Evolutionary conservation across 2,329 filamentous ascomycete genomes (phyloP), one percentile per base, ranked within the genome.

Genomic region (Diatrype stigma): DNA sequence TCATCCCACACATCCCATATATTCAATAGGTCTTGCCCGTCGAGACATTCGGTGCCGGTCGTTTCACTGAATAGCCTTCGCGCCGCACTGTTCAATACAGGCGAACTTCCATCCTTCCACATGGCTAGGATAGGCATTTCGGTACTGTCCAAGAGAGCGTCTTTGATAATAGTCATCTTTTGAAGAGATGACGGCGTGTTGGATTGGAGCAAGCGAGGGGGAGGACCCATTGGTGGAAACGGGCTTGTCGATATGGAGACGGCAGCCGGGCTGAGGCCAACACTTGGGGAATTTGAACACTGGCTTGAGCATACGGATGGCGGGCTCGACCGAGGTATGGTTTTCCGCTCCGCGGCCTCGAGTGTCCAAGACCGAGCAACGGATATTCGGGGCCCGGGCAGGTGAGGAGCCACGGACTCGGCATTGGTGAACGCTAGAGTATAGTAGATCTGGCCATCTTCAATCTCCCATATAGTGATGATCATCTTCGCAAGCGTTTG

Each of bases 21-120:
- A 2, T 71, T 64, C 0, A 89, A 67, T 10, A 89, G 73, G 48
- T 87, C 78, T 48, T 74, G 73, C 0, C 77, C 78, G 35, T 81
- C 74, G 2, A 66, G 63, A 2, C 68, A 66, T 1, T 66, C 64
- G 6, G 73, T 69, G 2, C 73, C 60, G 34, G 74, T 71, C 3
- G 69, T 67, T 14, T 72, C 65, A 10, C 69, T 66, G 52, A 84
- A 75, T n/a, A 86, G 66, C 3, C 70, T 66, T 12, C 78, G 72
- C 12, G 80, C 80, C 3, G 86, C 86, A 58, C 79, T 81, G 61
- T 93, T 93, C 3, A 87, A 85, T 42, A 90, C 84, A 0, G 82
- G 84, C 45, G 90, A 83, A 45, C 81, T 86, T 48, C 86, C 82
- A 57, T 93, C 89, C 62, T 85, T 87, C 89, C 89, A 92, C 83